A percentile compares a stretch with the other conserved stretches of the same genome.
Evolutionary conservation across 768 basidiomycete genomes (phyloP).

Genomic region (Gelatoporia subvermispora): DNA sequence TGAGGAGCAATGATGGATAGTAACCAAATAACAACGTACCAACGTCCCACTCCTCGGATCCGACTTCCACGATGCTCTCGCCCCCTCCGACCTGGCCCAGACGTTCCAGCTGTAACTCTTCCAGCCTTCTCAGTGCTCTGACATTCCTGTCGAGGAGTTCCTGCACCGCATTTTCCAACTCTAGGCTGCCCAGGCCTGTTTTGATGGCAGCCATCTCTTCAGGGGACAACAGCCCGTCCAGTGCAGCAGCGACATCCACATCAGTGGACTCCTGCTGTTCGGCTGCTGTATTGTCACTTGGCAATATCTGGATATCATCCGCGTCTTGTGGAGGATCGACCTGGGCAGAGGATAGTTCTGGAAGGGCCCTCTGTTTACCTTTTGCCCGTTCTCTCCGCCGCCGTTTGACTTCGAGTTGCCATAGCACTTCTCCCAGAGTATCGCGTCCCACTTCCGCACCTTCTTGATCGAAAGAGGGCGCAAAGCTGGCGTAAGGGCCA

Average conservation of each 20-base stretch:
- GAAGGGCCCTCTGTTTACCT: conserved; percentile 23
- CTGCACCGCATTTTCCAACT: conserved; percentile 65
- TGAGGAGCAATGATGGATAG: not conserved
- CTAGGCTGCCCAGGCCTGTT: conserved; percentile 50
- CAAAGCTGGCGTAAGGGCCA: conserved; percentile 70
- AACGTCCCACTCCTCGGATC: conserved; percentile 79
- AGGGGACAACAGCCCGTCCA: conserved; percentile 52
- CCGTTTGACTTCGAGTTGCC: conserved; percentile 41
- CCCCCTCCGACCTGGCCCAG: conserved; percentile 43
- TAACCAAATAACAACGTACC: conserved; percentile 42
- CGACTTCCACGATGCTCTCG: conserved; percentile 46
- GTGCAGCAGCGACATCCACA: conserved; percentile 33
- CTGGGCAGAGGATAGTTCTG: not conserved
- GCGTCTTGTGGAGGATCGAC: conserved; percentile 1
- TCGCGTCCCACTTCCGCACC: conserved; percentile 64
- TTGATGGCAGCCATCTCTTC: conserved; percentile 57
- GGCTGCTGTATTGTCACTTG: not conserved
- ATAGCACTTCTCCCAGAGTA: conserved; percentile 56
- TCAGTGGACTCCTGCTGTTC: conserved; percentile 6
- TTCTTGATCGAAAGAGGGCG: conserved; percentile 74
- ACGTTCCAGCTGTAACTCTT: conserved; percentile 59
- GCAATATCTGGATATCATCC: conserved; percentile 12
- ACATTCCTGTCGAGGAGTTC: conserved; percentile 65
- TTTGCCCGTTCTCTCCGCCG: conserved; percentile 22
- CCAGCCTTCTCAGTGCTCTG: conserved; percentile 56